These are phyloP conservation scores for Lactarius pseudohatsudake DNA, from an alignment of 768 basidiomycete species.

Conservation along the genomic window DNA sequence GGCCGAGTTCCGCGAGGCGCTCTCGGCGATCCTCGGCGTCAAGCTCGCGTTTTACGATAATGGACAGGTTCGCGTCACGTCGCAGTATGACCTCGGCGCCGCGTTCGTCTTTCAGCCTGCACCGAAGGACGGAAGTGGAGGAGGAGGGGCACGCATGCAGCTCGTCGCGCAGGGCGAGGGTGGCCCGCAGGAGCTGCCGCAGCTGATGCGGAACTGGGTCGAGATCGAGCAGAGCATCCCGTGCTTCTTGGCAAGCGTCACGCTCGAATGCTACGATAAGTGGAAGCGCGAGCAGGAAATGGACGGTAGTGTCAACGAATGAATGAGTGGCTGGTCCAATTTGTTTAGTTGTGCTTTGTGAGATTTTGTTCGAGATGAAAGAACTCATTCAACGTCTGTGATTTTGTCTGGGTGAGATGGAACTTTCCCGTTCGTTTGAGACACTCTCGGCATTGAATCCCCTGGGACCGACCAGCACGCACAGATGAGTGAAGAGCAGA, in stretches of 20 bases:
- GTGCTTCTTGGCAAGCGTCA: conserved; percentile 85
- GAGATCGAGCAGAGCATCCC: conserved; percentile 83
- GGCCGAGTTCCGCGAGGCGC: conserved; percentile 88
- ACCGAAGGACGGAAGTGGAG: conserved; percentile 34
- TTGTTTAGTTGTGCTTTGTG: too few relatives aligned
- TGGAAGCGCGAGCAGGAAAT: conserved; percentile 44
- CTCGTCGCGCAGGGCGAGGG: conserved; percentile 43
- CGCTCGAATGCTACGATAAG: conserved; percentile 84
- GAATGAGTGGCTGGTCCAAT: too few relatives aligned
- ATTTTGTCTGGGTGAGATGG: too few relatives aligned
- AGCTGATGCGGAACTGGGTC: conserved; percentile 84
- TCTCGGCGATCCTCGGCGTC: conserved; percentile 85
- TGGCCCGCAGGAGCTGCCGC: conserved; percentile 54
- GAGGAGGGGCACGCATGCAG: conserved; percentile 55
- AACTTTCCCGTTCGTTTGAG: too few relatives aligned
- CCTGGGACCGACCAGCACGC: too few relatives aligned
- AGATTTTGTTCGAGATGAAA: too few relatives aligned
- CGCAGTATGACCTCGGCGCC: conserved; percentile 83
- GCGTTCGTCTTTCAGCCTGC: conserved; percentile 83
- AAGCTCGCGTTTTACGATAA: conserved; percentile 91
- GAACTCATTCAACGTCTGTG: too few relatives aligned
- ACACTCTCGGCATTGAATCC: too few relatives aligned
- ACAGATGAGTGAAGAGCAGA: too few relatives aligned
- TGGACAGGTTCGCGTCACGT: conserved; percentile 86
- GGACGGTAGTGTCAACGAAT: too few relatives aligned